These are phyloP conservation scores for Saturnispora galanensis DNA, from an alignment of 805 yeast species.

Conservation along the genomic window DNA sequence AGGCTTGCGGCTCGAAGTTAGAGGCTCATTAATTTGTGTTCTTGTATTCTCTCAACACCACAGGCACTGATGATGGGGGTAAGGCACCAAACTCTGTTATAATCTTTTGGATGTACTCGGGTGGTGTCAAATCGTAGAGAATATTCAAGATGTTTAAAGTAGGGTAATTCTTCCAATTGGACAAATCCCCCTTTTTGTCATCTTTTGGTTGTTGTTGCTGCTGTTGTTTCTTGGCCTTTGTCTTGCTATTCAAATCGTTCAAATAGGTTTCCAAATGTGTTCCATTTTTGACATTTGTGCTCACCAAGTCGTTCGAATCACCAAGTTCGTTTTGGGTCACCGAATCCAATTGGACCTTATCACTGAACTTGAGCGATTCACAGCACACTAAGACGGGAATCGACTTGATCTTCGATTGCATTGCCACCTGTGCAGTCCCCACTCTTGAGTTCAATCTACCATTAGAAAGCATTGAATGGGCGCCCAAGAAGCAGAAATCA, in stretches of 20 bases:
- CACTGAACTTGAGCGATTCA: slow-evolving; percentile 89
- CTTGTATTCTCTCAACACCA: slow-evolving; percentile 87
- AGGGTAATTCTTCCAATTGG: slow-evolving; percentile 55
- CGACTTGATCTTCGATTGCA: slow-evolving; percentile 78
- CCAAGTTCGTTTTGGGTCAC: slow-evolving; percentile 89
- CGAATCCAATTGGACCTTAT: slow-evolving; percentile 92
- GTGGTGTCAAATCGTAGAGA: slow-evolving; percentile 91
- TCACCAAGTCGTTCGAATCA: slow-evolving; percentile 62
- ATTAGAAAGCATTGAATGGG: slow-evolving; percentile 93
- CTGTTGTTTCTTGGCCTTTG: slow-evolving; percentile 18
- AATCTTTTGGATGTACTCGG: slow-evolving; percentile 85
- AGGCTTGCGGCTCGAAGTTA: no score
- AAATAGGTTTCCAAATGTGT: slow-evolving; percentile 58
- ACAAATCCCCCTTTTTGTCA: slow-evolving; percentile 32
- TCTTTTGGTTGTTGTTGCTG: slow-evolving; percentile 12
- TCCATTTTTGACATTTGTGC: slow-evolving; percentile 47
- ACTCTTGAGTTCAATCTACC: slow-evolving; percentile 90
- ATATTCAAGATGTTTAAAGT: slow-evolving; percentile 68
- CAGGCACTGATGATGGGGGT: slow-evolving; percentile 98
- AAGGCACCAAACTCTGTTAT: slow-evolving; percentile 93
- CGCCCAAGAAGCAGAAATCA: slow-evolving; percentile 87
- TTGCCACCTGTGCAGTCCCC: slow-evolving; percentile 89
- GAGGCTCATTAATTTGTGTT: slow-evolving; percentile 16
- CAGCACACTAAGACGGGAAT: slow-evolving; percentile 94
- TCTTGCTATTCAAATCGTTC: slow-evolving; percentile 30